These are phyloP conservation scores for Penicillium decumbens DNA, from an alignment of 2,329 filamentous ascomycete genomes.

Conservation along the genomic window DNA sequence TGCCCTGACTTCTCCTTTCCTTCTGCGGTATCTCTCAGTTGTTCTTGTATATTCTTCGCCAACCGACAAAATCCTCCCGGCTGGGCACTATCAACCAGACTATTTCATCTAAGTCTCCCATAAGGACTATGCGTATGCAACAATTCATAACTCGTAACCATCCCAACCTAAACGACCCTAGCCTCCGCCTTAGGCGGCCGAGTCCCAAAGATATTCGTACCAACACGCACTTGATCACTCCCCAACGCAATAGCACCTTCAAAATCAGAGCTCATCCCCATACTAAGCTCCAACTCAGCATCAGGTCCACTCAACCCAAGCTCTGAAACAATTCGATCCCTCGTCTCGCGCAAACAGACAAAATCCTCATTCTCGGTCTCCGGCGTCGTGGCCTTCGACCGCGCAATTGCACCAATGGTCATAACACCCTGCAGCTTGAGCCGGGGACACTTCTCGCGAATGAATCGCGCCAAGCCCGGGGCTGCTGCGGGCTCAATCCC, in stretches of 20 bases:
- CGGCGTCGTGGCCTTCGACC: slow-evolving; percentile 66
- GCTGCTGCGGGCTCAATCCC: slow-evolving; percentile 66
- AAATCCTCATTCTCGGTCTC: slow-evolving; percentile 95
- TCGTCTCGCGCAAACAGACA: slow-evolving; percentile 59
- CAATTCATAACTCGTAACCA: slow-evolving; percentile 15
- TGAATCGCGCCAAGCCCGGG: slow-evolving; percentile 63
- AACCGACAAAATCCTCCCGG: not conserved
- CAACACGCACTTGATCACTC: slow-evolving; percentile 83
- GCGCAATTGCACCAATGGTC: slow-evolving; percentile 94
- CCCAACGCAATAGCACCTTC: slow-evolving; percentile 80
- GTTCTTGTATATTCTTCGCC: slow-evolving; percentile 8
- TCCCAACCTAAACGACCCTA: slow-evolving; percentile 51
- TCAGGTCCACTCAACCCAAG: slow-evolving; percentile 48
- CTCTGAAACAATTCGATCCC: slow-evolving; percentile 64
- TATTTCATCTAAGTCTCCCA: not conserved
- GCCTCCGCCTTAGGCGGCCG: slow-evolving; percentile 76
- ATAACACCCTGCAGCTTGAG: slow-evolving; percentile 78
- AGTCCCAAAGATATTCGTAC: slow-evolving; percentile 88
- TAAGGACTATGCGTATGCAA: not conserved
- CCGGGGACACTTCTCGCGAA: slow-evolving; percentile 66
- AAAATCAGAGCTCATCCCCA: slow-evolving; percentile 98
- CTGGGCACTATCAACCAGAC: not conserved
- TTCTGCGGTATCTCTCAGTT: not conserved
- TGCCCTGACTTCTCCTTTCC: too few species aligned
- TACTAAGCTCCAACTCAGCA: slow-evolving; percentile 76